Base-by-base conservation (phyloP, 768 basidiomycete genomes). In the Dendrothele bispora region DNA sequence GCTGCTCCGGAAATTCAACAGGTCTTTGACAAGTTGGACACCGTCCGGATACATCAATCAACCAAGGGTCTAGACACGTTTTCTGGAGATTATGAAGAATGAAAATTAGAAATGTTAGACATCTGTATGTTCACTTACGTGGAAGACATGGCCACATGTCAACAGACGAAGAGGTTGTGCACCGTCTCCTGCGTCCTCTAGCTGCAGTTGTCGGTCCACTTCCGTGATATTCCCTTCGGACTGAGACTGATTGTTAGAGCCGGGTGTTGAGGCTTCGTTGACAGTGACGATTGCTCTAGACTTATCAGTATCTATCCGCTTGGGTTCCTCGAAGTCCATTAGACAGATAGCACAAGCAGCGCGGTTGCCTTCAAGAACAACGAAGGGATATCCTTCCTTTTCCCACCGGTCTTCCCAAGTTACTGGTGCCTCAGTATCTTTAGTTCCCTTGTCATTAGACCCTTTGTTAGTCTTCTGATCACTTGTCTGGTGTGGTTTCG, bases 51-150 rank as follows among this genome's bases (percentile, higher is more conserved):
- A 91, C 84, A 51, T 88, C 84, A 3, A 72, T 83, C 42, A 95
- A 65, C 93, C 93, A 95, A 18, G 91, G 89, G 60, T 95, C 92
- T 35, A 95, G 67, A 62, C 92, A 95, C 20, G 84, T 83, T 88
- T 89, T 83, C 89, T 89, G 55, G 27, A 39, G 11, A 48, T 17
- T 18, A 49, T 27, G 51, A 50, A 47, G 34, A 52, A 11, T 51
- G 51, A 45, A n/a, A 39, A 35, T 52, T 46, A 47, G 34, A 36
- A 26, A 12, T 5, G 40, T 40, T 34, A 17, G 11, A n/a, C 39
- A 27, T 43, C 28, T 24, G 48, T 11, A 25, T 41, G 18, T 26
- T 22, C 3, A 71, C 88, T 65, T 52, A 93, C 91, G 69, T 95
- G 93, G 67, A 92, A 95, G 39, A 88, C 88, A 72, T 95, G 93